These are phyloP conservation scores for Arthrobotrys sinensis DNA, from an alignment of 2,329 filamentous ascomycete species.

Conservation along the genomic window DNA sequence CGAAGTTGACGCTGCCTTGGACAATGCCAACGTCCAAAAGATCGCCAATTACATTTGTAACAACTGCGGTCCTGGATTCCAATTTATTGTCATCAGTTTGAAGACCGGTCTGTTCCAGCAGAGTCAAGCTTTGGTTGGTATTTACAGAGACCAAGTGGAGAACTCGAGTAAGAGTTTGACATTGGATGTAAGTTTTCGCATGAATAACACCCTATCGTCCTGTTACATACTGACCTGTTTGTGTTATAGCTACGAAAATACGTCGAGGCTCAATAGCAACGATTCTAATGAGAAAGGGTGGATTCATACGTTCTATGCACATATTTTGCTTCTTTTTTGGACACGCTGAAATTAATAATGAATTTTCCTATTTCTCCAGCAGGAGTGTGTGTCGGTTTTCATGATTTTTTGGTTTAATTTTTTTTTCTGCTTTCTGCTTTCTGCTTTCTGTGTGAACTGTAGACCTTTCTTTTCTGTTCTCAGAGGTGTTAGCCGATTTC, in stretches of 20 bases:
- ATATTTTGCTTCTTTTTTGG: slow-evolving; percentile 32
- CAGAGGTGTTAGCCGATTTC: slow-evolving; percentile 27
- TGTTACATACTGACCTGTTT: neutral
- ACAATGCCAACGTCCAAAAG: slow-evolving; percentile 96
- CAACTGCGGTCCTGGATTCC: slow-evolving; percentile 96
- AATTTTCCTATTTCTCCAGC: slow-evolving; percentile 23
- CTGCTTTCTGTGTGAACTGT: slow-evolving; percentile 6
- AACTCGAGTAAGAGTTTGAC: slow-evolving; percentile 94
- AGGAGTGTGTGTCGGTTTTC: slow-evolving; percentile 31
- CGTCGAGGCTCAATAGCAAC: slow-evolving; percentile 35
- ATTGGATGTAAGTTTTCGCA: slow-evolving; percentile 83
- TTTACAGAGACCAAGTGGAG: slow-evolving; percentile 93
- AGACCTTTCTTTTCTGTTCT: slow-evolving; percentile 39
- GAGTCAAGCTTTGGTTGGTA: slow-evolving; percentile 93
- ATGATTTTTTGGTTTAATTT: no score
- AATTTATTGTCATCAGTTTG: slow-evolving; percentile 97
- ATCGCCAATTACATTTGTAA: slow-evolving; percentile 97
- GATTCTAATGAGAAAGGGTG: slow-evolving; percentile 1
- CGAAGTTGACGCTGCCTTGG: slow-evolving; percentile 97
- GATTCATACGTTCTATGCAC: slow-evolving; percentile 57
- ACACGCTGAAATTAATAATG: slow-evolving; percentile 13
- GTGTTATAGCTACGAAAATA: slow-evolving; percentile 53
- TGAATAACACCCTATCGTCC: neutral
- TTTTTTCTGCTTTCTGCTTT: no score
- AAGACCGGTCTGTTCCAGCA: slow-evolving; percentile 97